Conservation (phyloP, 352 stramenopile species). For the Globisporangium carolinianum region DNA sequence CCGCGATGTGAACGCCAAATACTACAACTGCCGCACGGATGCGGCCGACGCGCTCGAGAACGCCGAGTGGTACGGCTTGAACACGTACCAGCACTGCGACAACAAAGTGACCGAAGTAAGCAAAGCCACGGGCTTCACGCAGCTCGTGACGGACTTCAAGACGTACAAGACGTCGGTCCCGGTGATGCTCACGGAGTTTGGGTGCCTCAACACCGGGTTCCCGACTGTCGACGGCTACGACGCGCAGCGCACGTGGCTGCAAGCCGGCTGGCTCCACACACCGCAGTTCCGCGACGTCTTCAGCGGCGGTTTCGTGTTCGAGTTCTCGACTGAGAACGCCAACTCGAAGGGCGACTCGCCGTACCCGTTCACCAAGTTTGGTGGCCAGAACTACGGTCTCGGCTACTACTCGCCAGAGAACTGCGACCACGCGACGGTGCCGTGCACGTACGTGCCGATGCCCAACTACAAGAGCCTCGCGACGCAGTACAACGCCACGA, state of each 20-base stretch:
- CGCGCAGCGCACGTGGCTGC: slow-evolving; percentile 55
- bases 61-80: slow-evolving; percentile 85
- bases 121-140: slow-evolving; percentile 45
- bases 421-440: slow-evolving; percentile 48
- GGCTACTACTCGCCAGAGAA: slow-evolving; percentile 73
- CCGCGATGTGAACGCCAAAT: slow-evolving; percentile 60
- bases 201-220: slow-evolving; percentile 60
- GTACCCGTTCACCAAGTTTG: slow-evolving; percentile 73
- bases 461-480: slow-evolving; percentile 71
- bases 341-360: slow-evolving; percentile 45
- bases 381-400: slow-evolving; percentile 78
- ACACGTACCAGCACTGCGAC: slow-evolving; percentile 80
- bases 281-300: slow-evolving; percentile 45
- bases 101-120: slow-evolving; percentile 19
- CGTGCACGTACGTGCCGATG: slow-evolving; percentile 69
- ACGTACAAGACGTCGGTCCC: slow-evolving; percentile 60
- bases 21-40: slow-evolving; percentile 85
- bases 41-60: slow-evolving; percentile 62
- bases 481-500: slow-evolving; percentile 37
- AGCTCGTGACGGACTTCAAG: slow-evolving; percentile 53
- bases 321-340: slow-evolving; percentile 73
- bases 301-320: slow-evolving; percentile 69
- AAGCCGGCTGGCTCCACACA: slow-evolving; percentile 51
- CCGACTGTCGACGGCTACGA: slow-evolving; percentile 49
- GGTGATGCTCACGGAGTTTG: slow-evolving; percentile 79